These are phyloP conservation scores for Eucalyptus victrix DNA, from an alignment of 345 rosid species.

Conservation along the genomic window DNA sequence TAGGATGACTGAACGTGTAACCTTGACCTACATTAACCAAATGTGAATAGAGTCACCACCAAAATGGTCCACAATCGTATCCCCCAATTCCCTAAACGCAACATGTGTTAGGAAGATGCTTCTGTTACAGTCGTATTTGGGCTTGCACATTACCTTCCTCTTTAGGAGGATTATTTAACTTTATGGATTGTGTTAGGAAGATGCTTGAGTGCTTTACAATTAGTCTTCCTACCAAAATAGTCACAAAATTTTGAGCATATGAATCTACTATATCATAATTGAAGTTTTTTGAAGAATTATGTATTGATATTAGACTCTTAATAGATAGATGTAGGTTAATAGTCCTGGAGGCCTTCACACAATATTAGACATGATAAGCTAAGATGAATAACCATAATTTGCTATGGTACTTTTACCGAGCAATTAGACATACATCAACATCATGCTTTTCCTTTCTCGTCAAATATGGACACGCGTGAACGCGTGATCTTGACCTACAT, in stretches of 20 bases:
- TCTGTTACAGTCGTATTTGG: not conserved
- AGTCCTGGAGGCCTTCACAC: not conserved
- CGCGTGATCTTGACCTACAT: no score
- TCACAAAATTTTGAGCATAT: not conserved
- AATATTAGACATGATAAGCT: no score
- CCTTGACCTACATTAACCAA: no score
- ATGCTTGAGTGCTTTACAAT: not conserved
- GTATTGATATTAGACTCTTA: not conserved
- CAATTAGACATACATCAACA: no score
- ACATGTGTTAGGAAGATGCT: not conserved
- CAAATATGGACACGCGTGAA: no score
- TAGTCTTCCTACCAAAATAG: not conserved
- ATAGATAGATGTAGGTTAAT: not conserved
- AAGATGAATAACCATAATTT: no score
- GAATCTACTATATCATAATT: not conserved
- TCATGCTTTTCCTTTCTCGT: no score
- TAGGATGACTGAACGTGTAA: accelerated
- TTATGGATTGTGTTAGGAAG: not conserved
- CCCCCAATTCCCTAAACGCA: no score
- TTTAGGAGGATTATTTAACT: no score
- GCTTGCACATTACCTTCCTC: not conserved
- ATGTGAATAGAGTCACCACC: no score
- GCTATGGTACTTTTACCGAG: no score
- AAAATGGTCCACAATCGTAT: accelerated
- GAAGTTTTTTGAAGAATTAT: not conserved